A percentile compares a stretch with the other conserved stretches of the same genome.
Evolutionary conservation across 163 green algal genomes (phyloP).

Genomic region (Scenedesmus sp.): DNA sequence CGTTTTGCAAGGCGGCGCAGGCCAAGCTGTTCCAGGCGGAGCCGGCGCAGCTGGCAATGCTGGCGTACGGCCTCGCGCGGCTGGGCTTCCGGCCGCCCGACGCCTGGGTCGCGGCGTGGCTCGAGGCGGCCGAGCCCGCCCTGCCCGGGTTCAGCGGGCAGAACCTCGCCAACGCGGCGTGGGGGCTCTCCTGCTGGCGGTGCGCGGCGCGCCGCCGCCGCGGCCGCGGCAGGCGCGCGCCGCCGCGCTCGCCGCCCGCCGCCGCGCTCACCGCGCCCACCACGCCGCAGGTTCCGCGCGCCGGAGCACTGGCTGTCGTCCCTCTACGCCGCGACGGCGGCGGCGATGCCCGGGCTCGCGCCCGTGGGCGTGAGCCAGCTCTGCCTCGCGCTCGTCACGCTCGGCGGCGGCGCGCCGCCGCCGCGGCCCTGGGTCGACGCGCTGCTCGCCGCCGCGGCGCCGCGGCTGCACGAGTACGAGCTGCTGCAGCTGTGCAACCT

Average conservation of each 20-base stretch:
- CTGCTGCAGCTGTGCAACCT: conserved; percentile 43
- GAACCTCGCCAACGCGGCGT: conserved; percentile 29
- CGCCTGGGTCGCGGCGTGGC: conserved; percentile 28
- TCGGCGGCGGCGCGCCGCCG: background rate
- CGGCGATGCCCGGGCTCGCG: conserved; percentile 5
- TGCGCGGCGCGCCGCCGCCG: background rate
- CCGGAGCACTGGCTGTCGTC: conserved; percentile 11
- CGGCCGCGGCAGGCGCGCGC: background rate
- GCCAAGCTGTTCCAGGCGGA: conserved; percentile 5
- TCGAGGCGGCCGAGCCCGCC: conserved; percentile 23
- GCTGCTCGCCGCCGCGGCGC: conserved; percentile 13
- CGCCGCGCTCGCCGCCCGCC: background rate
- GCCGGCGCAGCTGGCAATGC: conserved; percentile 10
- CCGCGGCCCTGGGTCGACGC: conserved; percentile 3
- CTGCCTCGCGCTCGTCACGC: background rate
- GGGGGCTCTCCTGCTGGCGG: conserved; percentile 24
- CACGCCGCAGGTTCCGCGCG: conserved; percentile 15
- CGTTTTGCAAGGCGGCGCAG: conserved; percentile 27
- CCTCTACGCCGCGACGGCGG: background rate
- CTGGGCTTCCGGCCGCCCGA: conserved; percentile 28
- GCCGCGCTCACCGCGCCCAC: background rate
- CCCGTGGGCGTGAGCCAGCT: conserved; percentile 27
- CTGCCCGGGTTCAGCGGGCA: conserved; percentile 19
- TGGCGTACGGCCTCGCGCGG: conserved; percentile 21
- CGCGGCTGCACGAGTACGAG: conserved; percentile 7